Evolutionary conservation across 75 land plant species (phyloP).

Genomic region (Pseudotsuga menziesii): DNA sequence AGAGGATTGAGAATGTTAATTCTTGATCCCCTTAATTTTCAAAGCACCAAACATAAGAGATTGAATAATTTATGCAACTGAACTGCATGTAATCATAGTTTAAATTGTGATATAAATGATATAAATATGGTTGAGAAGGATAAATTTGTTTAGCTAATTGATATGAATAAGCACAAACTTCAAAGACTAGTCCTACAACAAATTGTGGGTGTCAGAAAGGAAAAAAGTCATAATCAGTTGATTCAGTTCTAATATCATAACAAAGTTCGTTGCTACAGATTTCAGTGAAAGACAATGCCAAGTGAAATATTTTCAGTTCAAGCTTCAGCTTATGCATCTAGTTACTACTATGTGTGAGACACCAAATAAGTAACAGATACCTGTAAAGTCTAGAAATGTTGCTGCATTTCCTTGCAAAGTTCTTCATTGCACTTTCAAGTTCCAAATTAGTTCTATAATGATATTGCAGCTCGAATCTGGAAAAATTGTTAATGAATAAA

Average conservation of each 20-base stretch:
- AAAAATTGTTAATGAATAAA: neutral
- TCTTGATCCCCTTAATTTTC: neutral
- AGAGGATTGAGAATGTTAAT: neutral
- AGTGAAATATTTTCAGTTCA: neutral
- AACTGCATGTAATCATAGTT: neutral
- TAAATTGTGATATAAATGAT: neutral
- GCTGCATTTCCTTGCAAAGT: slow-evolving; percentile 57
- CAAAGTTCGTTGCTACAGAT: neutral
- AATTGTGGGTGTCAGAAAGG: too few species aligned
- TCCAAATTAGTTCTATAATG: slow-evolving; percentile 67
- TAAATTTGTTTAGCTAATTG: too few species aligned
- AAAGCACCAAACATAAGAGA: neutral
- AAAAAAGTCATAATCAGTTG: too few species aligned
- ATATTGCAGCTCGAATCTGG: neutral
- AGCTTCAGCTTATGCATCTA: slow-evolving; percentile 3
- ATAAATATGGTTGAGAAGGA: neutral
- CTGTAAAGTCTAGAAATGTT: slow-evolving; percentile 79
- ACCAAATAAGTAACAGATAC: slow-evolving; percentile 25
- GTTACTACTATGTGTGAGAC: neutral
- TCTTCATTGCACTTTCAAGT: slow-evolving; percentile 56
- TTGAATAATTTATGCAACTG: neutral
- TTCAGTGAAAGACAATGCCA: neutral
- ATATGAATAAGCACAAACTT: too few species aligned
- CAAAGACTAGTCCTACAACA: too few species aligned
- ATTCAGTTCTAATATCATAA: neutral